A percentile compares a stretch with the other conserved stretches of the same genome.
Evolutionary conservation across 2,329 filamentous ascomycete species (phyloP).

Genomic region (Colletotrichum sp.): DNA sequence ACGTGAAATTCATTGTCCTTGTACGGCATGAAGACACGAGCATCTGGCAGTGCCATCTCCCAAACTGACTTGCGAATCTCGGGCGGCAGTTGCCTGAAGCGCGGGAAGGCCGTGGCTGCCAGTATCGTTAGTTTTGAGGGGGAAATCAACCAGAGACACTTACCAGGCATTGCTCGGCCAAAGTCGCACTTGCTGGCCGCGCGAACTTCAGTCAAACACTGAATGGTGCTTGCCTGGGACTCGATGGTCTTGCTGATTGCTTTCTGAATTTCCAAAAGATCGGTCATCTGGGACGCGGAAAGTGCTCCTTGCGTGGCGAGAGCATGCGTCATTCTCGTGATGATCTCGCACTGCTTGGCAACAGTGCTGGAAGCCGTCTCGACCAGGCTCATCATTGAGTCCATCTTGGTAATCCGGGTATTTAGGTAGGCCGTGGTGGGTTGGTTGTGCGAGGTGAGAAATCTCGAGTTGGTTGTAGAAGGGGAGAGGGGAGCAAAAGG

Average conservation of each 20-base stretch:
- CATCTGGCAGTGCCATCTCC: not conserved
- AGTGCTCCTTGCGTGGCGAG: not conserved
- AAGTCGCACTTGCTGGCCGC: not conserved
- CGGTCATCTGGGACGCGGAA: not conserved
- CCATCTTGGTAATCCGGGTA: not conserved
- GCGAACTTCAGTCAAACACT: fast-evolving
- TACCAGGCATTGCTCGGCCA: not conserved
- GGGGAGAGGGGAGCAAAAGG: fast-evolving
- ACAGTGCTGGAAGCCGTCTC: not conserved
- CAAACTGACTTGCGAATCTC: not conserved
- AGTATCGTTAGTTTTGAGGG: not conserved
- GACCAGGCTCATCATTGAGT: not conserved
- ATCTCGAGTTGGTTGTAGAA: not conserved
- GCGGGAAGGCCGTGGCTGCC: not conserved
- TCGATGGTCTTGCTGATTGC: not conserved
- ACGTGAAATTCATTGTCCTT: no score
- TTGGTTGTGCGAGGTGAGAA: not conserved
- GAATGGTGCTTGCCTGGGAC: not conserved
- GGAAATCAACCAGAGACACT: not conserved
- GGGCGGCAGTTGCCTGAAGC: not conserved
- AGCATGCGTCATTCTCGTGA: not conserved
- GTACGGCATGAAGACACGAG: constrained; percentile 27
- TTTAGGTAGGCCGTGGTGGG: not conserved
- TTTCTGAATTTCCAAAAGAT: not conserved
- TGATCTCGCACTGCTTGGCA: not conserved